Evolutionary conservation across 192 early-diverging fungal species (phyloP), one percentile per base, ranked within the genome.

Genomic region (Borealophlyctis nickersoniae): DNA sequence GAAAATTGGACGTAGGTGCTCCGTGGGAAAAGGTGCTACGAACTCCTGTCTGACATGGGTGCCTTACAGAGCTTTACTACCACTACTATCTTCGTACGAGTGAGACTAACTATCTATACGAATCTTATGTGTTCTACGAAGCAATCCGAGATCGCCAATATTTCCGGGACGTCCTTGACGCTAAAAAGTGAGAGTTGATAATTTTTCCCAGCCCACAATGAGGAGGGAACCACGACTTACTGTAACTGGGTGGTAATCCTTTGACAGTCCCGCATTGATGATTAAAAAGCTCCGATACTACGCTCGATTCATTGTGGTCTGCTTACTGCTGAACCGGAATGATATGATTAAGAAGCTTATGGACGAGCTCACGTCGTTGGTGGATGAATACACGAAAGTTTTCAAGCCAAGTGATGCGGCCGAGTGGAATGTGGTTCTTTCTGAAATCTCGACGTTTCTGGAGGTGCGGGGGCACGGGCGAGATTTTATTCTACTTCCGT

Each of bases 241-340:
- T n/a, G n/a, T n/a, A n/a, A n/a, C n/a, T n/a, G n/a, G n/a, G n/a
- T n/a, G n/a, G n/a, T n/a, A n/a, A n/a, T n/a, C n/a, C n/a, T 45
- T 7, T 29, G 39, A 29, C 72, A 95, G 90, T 60, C 86, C 93
- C 4, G 87, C 91, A 13, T 72, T 98, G 9, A 89, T 95, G 85
- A 94, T 98, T 70, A 99, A 99, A 69, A 97, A 96, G 59, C 84
- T 99, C 60, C 88, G 97, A 14, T 99, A 95, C 72, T 97, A 93
- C 72, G 97, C 97, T 1, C 87, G 97, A 31, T 98, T 96, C 74
- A 98, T 96, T 33, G 92, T 98, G 31, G 95, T 97, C 1, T 92
- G 92, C 69, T 63, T 95, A 48, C 76, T 95, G 24, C 77, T 95
- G 31, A 96, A 93, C 80, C 84, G 89, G 26, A 79, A 83, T 36